These are phyloP conservation scores for Yarrowia deformans DNA, from an alignment of 805 yeast genomes.

Conservation along the genomic window DNA sequence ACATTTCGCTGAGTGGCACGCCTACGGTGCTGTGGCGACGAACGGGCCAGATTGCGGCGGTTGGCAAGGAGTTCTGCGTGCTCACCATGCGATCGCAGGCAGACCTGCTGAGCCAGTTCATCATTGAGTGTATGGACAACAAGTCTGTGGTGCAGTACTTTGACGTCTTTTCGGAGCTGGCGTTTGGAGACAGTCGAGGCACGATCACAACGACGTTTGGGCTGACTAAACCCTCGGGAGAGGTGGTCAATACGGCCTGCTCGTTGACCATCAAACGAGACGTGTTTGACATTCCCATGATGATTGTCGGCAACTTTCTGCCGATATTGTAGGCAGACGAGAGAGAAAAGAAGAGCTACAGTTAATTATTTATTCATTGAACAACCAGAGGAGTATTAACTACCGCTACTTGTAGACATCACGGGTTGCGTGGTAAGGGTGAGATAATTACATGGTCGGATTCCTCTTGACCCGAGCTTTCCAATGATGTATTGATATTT, in stretches of 20 bases:
- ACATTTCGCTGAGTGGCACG: conserved; percentile 64
- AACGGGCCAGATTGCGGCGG: conserved; percentile 83
- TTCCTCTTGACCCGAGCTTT: no score
- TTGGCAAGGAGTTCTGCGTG: conserved; percentile 75
- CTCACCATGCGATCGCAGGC: conserved; percentile 69
- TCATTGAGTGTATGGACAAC: conserved; percentile 85
- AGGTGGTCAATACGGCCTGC: conserved; percentile 68
- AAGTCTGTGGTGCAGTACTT: conserved; percentile 75
- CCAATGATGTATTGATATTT: no score
- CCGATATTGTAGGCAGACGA: conserved; percentile 11
- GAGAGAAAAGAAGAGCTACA: no score
- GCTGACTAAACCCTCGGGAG: conserved; percentile 51
- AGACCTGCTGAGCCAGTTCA: conserved; percentile 67
- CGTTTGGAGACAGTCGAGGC: conserved; percentile 63
- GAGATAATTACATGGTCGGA: no score
- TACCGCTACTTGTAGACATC: no score
- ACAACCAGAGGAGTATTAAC: no score
- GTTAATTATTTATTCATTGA: conserved; percentile 1
- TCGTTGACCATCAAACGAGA: conserved; percentile 89
- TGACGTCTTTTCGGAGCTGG: conserved; percentile 70
- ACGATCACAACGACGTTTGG: conserved; percentile 54
- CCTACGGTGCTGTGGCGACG: conserved; percentile 88
- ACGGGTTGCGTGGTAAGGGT: no score
- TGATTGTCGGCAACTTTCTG: conserved; percentile 70
- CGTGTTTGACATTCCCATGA: conserved; percentile 82